These are phyloP conservation scores for Backusella mclennaniae DNA, from an alignment of 192 early-diverging fungal species.

Conservation along the genomic window DNA sequence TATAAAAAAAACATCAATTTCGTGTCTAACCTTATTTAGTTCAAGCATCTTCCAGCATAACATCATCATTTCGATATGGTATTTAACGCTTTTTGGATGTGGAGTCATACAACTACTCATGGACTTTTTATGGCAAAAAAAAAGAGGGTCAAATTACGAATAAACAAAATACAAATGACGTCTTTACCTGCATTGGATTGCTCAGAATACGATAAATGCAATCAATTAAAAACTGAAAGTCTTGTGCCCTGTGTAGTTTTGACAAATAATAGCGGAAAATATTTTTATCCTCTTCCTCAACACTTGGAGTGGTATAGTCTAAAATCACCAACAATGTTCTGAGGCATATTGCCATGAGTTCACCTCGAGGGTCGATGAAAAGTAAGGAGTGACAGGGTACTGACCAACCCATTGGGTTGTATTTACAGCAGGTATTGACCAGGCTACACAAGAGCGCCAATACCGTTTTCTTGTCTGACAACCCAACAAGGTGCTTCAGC, in stretches of 20 bases:
- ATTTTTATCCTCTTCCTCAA: neutral
- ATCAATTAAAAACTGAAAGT: slow-evolving; percentile 79
- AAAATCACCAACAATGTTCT: slow-evolving; percentile 65
- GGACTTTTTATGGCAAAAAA: slow-evolving; percentile 23
- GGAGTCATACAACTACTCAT: slow-evolving; percentile 72
- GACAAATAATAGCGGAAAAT: slow-evolving; percentile 72
- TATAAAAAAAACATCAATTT: neutral
- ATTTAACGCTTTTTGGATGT: slow-evolving; percentile 61
- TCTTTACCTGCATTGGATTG: slow-evolving; percentile 63
- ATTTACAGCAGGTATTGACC: slow-evolving; percentile 77
- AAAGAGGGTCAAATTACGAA: neutral
- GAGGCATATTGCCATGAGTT: slow-evolving; percentile 64
- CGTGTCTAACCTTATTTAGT: slow-evolving; percentile 61
- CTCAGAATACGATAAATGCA: slow-evolving; percentile 78
- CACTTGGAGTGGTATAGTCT: slow-evolving; percentile 57
- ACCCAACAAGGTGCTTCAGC: slow-evolving; percentile 49
- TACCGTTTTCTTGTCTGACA: slow-evolving; percentile 64
- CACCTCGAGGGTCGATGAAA: slow-evolving; percentile 70
- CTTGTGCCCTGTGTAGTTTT: slow-evolving; percentile 81
- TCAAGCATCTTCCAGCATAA: slow-evolving; percentile 85
- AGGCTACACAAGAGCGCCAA: slow-evolving; percentile 83
- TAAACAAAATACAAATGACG: neutral
- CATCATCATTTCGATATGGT: slow-evolving; percentile 71
- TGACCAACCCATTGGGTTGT: slow-evolving; percentile 80
- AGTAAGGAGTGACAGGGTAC: slow-evolving; percentile 85